A percentile compares a stretch with the other conserved stretches of the same genome.
Conservation (phyloP, 225 moss, liverwort and hornwort species). For the Polytrichum commune region DNA sequence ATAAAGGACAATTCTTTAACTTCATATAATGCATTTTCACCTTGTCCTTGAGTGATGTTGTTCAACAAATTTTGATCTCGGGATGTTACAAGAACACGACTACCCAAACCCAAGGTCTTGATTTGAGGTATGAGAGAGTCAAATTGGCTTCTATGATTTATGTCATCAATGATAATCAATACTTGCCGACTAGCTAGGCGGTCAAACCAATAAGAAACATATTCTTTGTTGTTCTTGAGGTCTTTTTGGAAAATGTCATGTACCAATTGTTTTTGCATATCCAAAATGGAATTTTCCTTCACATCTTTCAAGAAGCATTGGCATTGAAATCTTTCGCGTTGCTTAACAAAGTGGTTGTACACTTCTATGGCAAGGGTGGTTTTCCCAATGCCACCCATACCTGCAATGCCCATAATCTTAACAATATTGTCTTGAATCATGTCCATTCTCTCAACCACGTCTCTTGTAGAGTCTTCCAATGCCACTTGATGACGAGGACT, state of each 20-base stretch:
- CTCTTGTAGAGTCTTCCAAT: neutral
- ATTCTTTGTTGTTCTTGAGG: neutral
- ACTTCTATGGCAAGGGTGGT: constrained; percentile 8
- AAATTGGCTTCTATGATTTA: neutral
- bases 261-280: constrained; percentile 6
- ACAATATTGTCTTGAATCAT: neutral
- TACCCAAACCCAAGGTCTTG: neutral
- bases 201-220: neutral
- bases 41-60: neutral
- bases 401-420: neutral
- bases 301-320: constrained; percentile 2
- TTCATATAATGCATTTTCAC: neutral
- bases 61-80: neutral
- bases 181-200: neutral
- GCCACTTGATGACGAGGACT: neutral
- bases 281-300: neutral
- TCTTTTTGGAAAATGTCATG: neutral
- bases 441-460: neutral
- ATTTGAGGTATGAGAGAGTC: constrained; percentile 1
- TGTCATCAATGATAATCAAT: constrained; percentile 4
- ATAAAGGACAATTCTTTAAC: neutral
- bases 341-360: neutral
- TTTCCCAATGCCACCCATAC: constrained; percentile 17
- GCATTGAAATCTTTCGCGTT: neutral
- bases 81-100: constrained; percentile 8